Percentiles rank a stretch among this genome's conserved stretches.
Conservation (phyloP, 331 rosid genomes). For the Prunus yedoensis region DNA sequence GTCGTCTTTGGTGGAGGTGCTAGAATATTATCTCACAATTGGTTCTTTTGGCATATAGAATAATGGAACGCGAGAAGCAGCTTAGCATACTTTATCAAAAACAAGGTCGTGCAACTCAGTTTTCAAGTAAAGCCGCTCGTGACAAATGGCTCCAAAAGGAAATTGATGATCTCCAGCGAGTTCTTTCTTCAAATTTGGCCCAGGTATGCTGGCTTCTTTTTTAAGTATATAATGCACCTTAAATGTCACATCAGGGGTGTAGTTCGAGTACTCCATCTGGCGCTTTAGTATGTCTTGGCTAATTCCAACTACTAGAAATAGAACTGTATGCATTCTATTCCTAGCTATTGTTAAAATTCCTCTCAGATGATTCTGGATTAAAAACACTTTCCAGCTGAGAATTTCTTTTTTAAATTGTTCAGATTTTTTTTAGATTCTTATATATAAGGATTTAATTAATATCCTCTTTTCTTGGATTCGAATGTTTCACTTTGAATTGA, state of each 20-base stretch:
- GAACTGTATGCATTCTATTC: not conserved
- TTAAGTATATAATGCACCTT: not conserved
- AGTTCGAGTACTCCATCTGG: not conserved
- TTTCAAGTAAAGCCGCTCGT: slow-evolving; percentile 95
- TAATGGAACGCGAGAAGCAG: slow-evolving; percentile 96
- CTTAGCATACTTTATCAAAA: slow-evolving; percentile 98
- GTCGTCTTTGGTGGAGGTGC: slow-evolving; percentile 13
- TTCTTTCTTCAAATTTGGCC: slow-evolving; percentile 66
- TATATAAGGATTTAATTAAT: not conserved
- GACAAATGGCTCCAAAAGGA: slow-evolving; percentile 98
- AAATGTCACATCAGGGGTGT: not conserved
- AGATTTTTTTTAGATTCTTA: not conserved
- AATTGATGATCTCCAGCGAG: slow-evolving; percentile 80
- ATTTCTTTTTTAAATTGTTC: not conserved
- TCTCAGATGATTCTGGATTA: not conserved
- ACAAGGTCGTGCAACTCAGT: slow-evolving; percentile 98
- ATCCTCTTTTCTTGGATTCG: not conserved
- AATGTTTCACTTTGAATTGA: not conserved
- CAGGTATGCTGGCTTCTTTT: slow-evolving; percentile 52
- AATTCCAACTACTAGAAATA: not conserved
- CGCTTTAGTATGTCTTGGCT: not conserved
- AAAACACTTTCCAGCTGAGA: not conserved
- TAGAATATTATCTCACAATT: slow-evolving; percentile 19
- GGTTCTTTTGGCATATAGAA: slow-evolving; percentile 39
- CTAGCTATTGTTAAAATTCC: not conserved